These are phyloP conservation scores for Aspergillus funiculosus DNA, from an alignment of 495 filamentous ascomycete genomes.

Conservation along the genomic window DNA sequence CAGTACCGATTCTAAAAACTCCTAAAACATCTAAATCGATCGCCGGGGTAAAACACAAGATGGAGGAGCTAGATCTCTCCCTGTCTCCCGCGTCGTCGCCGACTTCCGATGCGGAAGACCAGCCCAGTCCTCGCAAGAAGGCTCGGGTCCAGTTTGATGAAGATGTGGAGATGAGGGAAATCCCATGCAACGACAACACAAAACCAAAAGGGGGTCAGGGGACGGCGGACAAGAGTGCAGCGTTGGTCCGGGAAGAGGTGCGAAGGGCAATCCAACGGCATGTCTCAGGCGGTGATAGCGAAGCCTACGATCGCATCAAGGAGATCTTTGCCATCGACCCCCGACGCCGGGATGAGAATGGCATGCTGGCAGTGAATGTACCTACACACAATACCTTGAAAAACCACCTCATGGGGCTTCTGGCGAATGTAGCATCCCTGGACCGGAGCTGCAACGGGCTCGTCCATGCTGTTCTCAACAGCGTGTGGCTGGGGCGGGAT, in stretches of 20 bases:
- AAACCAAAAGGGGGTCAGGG: neutral
- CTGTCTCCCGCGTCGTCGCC: conserved; percentile 33
- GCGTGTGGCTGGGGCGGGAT: conserved; percentile 79
- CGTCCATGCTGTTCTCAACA: conserved; percentile 64
- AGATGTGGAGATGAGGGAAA: conserved; percentile 54
- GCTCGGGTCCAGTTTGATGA: conserved; percentile 72
- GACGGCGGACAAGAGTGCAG: conserved; percentile 54
- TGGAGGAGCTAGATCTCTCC: conserved; percentile 36
- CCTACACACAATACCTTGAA: conserved; percentile 54
- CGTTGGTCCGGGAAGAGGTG: conserved; percentile 63
- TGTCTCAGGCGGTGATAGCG: conserved; percentile 53
- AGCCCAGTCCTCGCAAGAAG: conserved; percentile 48
- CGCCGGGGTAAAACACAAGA: conserved; percentile 35
- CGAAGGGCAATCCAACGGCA: conserved; percentile 66
- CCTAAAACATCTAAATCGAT: conserved; percentile 24
- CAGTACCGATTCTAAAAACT: conserved; percentile 40
- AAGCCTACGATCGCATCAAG: conserved; percentile 67
- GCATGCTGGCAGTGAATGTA: conserved; percentile 30
- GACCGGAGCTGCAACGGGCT: conserved; percentile 68
- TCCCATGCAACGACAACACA: conserved; percentile 16
- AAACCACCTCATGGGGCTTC: conserved; percentile 70
- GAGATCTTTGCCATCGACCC: conserved; percentile 54
- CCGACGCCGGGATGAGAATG: conserved; percentile 38
- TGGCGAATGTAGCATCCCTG: conserved; percentile 64
- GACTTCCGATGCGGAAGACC: conserved; percentile 35